phyloP scores from a whole-genome alignment of 768 basidiomycete genomes.

The Hericium rajendrae region DNA sequence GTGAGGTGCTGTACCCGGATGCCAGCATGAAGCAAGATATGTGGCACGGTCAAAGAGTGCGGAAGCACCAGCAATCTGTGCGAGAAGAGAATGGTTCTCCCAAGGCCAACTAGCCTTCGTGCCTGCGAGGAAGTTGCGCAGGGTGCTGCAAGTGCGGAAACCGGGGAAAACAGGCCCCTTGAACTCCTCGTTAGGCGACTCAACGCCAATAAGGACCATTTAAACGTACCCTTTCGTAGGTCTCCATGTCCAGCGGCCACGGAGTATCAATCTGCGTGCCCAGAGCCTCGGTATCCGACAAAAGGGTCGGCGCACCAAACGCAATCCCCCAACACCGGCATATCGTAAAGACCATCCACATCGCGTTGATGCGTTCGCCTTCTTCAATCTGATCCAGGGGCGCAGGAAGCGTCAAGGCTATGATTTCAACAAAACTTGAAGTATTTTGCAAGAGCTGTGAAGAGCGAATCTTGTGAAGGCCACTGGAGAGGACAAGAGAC shows the following conservation, averaged over 20 bases:
- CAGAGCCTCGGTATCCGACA: too few relatives aligned
- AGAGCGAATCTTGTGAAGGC: conserved; percentile 18
- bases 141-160: conserved; percentile 36
- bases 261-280: too few relatives aligned
- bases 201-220: conserved; percentile 11
- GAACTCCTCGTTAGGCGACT: conserved; percentile 20
- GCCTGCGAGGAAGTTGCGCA: conserved; percentile 38
- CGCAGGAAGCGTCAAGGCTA: too few relatives aligned
- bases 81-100: conserved; percentile 27
- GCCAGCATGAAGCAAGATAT: conserved; percentile 35
- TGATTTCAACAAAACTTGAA: conserved; percentile 8
- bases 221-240: too few relatives aligned
- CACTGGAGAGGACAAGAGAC: conserved; percentile 20
- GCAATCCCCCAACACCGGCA: too few relatives aligned
- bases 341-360: too few relatives aligned
- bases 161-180: conserved; percentile 36
- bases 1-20: conserved; percentile 17
- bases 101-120: conserved; percentile 22
- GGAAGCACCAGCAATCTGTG: conserved; percentile 42
- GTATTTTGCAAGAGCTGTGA: conserved; percentile 6
- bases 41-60: conserved; percentile 51
- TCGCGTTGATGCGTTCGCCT: too few relatives aligned
- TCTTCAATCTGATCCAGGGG: too few relatives aligned
- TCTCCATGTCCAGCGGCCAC: too few relatives aligned
- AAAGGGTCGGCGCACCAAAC: too few relatives aligned